Conservation (phyloP, 2,329 filamentous ascomycete species). For the Xylaria arbuscula region DNA sequence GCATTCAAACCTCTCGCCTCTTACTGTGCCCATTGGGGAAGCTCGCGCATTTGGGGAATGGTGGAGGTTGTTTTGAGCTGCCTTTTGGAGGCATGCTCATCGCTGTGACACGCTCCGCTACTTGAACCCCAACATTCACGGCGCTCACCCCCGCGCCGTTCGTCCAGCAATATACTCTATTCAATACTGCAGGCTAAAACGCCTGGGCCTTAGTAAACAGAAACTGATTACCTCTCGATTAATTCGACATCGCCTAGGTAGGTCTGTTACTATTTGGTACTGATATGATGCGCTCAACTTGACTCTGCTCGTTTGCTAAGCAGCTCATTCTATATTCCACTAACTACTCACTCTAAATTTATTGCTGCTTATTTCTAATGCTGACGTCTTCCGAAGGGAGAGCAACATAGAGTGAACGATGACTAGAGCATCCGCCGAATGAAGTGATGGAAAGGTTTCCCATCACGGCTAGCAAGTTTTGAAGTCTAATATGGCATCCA, state of each 20-base stretch:
- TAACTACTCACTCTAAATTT: no score
- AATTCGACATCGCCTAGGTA: not conserved
- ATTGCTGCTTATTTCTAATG: not conserved
- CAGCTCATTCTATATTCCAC: not conserved
- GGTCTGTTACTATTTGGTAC: constrained; percentile 4
- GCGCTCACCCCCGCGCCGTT: constrained; percentile 7
- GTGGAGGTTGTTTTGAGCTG: constrained; percentile 22
- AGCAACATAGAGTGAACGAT: not conserved
- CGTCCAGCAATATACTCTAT: not conserved
- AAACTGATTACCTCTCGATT: constrained; percentile 16
- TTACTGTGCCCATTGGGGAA: constrained; percentile 29
- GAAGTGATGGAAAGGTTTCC: not conserved
- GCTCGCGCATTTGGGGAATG: constrained; percentile 18
- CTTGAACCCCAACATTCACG: constrained; percentile 7
- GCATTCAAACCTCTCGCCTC: constrained; percentile 8
- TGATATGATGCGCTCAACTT: constrained; percentile 6
- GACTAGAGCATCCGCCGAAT: not conserved
- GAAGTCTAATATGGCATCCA: not conserved
- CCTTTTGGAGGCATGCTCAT: constrained; percentile 32
- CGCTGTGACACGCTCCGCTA: constrained; percentile 29
- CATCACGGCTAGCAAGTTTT: not conserved
- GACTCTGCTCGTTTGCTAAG: not conserved
- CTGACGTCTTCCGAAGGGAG: not conserved
- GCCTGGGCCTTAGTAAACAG: constrained; percentile 13
- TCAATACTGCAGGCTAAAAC: constrained; percentile 30